Evolutionary conservation across 2,329 filamentous ascomycete genomes (phyloP).

Genomic region (Hypocrella siamensis): DNA sequence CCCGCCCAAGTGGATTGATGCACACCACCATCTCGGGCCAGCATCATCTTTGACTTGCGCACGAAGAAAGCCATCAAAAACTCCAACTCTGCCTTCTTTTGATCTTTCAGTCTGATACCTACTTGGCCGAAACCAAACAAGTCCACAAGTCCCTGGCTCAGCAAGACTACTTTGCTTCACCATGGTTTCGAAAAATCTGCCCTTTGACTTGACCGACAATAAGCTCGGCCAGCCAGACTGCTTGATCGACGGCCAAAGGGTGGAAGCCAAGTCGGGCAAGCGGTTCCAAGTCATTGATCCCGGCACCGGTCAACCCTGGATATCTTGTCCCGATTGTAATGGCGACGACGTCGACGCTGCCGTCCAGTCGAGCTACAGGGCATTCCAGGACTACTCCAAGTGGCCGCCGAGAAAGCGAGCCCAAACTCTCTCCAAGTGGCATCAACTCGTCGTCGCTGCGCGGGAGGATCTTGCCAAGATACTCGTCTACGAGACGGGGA

Average conservation of each 20-base stretch:
- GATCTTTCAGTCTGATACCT: too few relatives aligned
- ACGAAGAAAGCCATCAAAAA: too few relatives aligned
- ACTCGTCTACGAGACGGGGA: conserved; percentile 36
- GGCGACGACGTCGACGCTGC: conserved; percentile 22
- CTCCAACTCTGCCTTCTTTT: too few relatives aligned
- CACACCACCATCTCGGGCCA: too few relatives aligned
- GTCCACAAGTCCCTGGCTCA: too few relatives aligned
- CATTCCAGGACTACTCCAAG: conserved; percentile 22
- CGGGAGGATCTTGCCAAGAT: conserved; percentile 23
- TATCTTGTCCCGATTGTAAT: conserved; percentile 30
- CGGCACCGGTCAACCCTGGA: conserved; percentile 32
- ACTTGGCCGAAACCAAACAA: too few relatives aligned
- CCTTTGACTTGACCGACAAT: conserved; percentile 28
- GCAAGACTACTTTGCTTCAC: background rate
- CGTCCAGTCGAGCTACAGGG: conserved; percentile 17
- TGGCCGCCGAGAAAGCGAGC: conserved; percentile 19
- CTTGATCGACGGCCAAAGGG: conserved; percentile 31
- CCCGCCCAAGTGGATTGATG: too few relatives aligned
- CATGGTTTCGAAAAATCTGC: conserved; percentile 9
- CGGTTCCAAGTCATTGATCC: conserved; percentile 38
- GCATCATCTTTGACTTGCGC: too few relatives aligned
- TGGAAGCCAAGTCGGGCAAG: conserved; percentile 25
- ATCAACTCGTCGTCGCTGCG: conserved; percentile 17
- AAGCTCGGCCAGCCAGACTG: conserved; percentile 32
- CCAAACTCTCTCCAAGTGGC: conserved; percentile 19